Conservation (phyloP, 148 eudicot genomes). For the Arbutus unedo region DNA sequence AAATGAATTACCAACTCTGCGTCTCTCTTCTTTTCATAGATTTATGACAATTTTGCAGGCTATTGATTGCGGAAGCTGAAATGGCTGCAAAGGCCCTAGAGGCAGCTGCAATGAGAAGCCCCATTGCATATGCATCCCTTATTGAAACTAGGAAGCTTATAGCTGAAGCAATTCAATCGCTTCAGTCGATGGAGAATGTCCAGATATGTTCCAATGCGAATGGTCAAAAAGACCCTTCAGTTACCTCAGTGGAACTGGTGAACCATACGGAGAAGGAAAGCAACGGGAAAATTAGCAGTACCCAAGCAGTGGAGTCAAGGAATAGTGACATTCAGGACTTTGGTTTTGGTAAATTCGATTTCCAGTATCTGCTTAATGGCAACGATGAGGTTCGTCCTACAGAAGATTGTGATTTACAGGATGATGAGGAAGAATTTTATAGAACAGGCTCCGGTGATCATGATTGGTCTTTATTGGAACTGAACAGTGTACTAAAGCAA, state of each 20-base stretch:
- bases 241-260: constrained; percentile 13
- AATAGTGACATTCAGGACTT: constrained; percentile 20
- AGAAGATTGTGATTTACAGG: constrained; percentile 8
- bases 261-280: constrained; percentile 16
- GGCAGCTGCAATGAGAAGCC: constrained; percentile 66
- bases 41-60: constrained; percentile 35
- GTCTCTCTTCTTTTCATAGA: not conserved
- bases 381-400: constrained; percentile 10
- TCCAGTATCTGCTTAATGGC: constrained; percentile 18
- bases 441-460: constrained; percentile 5
- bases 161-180: constrained; percentile 69
- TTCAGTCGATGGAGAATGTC: constrained; percentile 51
- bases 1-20: not conserved
- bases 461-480: constrained; percentile 14
- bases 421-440: constrained; percentile 10
- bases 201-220: constrained; percentile 19
- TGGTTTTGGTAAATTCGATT: constrained; percentile 16
- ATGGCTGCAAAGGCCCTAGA: constrained; percentile 88
- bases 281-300: constrained; percentile 36
- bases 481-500: constrained; percentile 14
- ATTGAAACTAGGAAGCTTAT: constrained; percentile 74
- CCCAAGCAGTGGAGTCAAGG: constrained; percentile 19
- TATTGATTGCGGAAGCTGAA: constrained; percentile 83
- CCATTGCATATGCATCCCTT: constrained; percentile 80
- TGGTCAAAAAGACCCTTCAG: not conserved